These are phyloP conservation scores for Apiospora koreana DNA, from an alignment of 2,329 filamentous ascomycete species.

Conservation along the genomic window DNA sequence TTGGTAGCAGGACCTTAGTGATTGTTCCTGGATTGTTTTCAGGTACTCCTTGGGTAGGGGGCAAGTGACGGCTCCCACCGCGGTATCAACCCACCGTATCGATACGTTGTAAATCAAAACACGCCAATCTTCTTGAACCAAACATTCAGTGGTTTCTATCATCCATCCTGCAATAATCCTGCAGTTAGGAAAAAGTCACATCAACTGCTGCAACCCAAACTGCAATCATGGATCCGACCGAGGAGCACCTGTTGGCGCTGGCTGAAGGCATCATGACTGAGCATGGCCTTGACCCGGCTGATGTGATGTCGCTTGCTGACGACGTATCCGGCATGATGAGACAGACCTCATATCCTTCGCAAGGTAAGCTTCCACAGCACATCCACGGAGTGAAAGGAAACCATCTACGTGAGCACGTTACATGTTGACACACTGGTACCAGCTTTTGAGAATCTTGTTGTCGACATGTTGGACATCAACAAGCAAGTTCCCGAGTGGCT, in stretches of 20 bases:
- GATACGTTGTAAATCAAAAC: no score
- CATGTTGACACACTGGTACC: not conserved
- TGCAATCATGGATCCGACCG: not conserved
- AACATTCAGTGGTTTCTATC: not conserved
- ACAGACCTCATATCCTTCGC: not conserved
- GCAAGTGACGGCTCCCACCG: no score
- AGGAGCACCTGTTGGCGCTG: not conserved
- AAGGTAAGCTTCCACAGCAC: not conserved
- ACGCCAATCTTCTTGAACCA: not conserved
- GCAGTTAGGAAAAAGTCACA: not conserved
- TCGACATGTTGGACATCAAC: not conserved
- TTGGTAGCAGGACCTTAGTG: not conserved
- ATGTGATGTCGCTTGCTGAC: not conserved
- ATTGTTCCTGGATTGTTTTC: not conserved
- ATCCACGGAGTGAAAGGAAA: no score
- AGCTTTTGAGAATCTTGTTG: constrained; percentile 1
- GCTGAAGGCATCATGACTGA: not conserved
- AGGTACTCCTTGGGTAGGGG: not conserved
- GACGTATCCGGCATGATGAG: not conserved
- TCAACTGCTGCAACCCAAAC: not conserved
- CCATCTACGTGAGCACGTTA: no score
- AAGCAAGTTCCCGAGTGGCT: constrained; percentile 13
- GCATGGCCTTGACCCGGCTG: not conserved
- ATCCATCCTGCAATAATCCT: not conserved
- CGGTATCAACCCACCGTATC: no score